Percentiles rank a stretch among this genome's conserved stretches.
phyloP scores from a whole-genome alignment of 2,329 filamentous ascomycete genomes.

The Lachnellula willkommii region DNA sequence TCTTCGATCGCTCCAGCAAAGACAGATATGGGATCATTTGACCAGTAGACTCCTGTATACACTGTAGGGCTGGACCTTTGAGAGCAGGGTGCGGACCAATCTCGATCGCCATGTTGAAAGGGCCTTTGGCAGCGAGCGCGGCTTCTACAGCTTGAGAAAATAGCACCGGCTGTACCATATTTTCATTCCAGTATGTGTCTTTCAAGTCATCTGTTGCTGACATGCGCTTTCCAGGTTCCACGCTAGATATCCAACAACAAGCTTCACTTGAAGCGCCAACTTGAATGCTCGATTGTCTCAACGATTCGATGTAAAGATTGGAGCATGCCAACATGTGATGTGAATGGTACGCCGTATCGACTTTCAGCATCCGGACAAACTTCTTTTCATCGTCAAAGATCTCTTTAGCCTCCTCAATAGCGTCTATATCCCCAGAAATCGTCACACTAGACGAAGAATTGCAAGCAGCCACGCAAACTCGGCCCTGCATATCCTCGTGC shows the following conservation, averaged over 20 bases:
- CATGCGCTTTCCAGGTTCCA: not conserved
- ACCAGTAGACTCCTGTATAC: not conserved
- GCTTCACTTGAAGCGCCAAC: slow-evolving; percentile 16
- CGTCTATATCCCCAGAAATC: slow-evolving; percentile 25
- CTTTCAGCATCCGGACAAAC: slow-evolving; percentile 18
- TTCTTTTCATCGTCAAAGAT: slow-evolving; percentile 8
- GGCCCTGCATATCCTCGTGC: slow-evolving; percentile 5
- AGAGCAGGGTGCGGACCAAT: slow-evolving; percentile 23
- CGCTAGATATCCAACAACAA: slow-evolving; percentile 36
- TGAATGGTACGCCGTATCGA: slow-evolving; percentile 28
- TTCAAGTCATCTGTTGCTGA: not conserved
- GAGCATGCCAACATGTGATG: slow-evolving; percentile 22
- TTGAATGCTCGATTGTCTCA: slow-evolving; percentile 10
- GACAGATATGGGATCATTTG: not conserved
- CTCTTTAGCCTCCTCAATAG: slow-evolving; percentile 8
- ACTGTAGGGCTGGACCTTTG: slow-evolving; percentile 10
- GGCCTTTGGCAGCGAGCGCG: slow-evolving; percentile 6
- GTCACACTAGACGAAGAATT: slow-evolving; percentile 27
- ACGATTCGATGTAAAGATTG: slow-evolving; percentile 12
- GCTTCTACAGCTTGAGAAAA: slow-evolving; percentile 36
- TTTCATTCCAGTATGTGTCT: slow-evolving; percentile 28
- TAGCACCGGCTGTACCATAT: slow-evolving; percentile 38
- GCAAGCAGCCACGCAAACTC: slow-evolving; percentile 29
- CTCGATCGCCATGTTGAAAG: slow-evolving; percentile 17
- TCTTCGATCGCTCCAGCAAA: not conserved